phyloP scores from a whole-genome alignment of 208 protist genomes.

The Vickermania ingenoplastis region DNA sequence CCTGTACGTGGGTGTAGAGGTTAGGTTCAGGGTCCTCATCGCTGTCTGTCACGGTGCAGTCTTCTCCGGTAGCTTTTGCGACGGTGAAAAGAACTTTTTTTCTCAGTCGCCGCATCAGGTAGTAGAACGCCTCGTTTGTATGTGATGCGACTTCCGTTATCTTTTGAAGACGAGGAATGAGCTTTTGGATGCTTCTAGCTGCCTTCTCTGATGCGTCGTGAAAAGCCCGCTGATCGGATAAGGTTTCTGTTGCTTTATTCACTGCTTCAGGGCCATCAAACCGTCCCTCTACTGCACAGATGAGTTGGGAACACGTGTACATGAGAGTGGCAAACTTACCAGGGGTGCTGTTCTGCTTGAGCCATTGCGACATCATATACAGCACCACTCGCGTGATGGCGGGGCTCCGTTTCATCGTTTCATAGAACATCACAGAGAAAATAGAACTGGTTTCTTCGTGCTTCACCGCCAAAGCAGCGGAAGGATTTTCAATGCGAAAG shows the following conservation, averaged over 20 bases:
- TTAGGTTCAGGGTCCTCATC: conserved; percentile 6
- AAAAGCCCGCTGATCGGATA: conserved; percentile 59
- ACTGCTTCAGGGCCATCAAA: conserved; percentile 31
- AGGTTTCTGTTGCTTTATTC: conserved; percentile 64
- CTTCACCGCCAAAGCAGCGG: conserved; percentile 40
- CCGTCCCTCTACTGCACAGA: conserved; percentile 53
- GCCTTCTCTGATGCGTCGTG: conserved; percentile 55
- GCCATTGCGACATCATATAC: conserved; percentile 79
- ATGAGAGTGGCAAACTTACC: conserved; percentile 77
- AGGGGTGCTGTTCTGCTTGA: conserved; percentile 52
- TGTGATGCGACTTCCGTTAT: conserved; percentile 34
- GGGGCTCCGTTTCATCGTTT: conserved; percentile 82
- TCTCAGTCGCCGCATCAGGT: conserved; percentile 53
- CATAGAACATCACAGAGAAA: conserved; percentile 83
- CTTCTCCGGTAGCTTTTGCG: conserved; percentile 36
- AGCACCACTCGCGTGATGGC: conserved; percentile 70
- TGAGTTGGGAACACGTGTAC: conserved; percentile 78
- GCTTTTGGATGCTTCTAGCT: conserved; percentile 31
- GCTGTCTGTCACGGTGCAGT: conserved; percentile 14
- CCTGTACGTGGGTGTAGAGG: neutral
- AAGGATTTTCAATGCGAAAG: conserved; percentile 72
- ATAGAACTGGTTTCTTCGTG: conserved; percentile 60
- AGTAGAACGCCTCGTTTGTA: conserved; percentile 63
- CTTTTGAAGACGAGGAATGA: conserved; percentile 49
- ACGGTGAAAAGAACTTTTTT: conserved; percentile 33